Conservation (phyloP, 352 stramenopile genomes). For the Elongisporangium prolatum region DNA sequence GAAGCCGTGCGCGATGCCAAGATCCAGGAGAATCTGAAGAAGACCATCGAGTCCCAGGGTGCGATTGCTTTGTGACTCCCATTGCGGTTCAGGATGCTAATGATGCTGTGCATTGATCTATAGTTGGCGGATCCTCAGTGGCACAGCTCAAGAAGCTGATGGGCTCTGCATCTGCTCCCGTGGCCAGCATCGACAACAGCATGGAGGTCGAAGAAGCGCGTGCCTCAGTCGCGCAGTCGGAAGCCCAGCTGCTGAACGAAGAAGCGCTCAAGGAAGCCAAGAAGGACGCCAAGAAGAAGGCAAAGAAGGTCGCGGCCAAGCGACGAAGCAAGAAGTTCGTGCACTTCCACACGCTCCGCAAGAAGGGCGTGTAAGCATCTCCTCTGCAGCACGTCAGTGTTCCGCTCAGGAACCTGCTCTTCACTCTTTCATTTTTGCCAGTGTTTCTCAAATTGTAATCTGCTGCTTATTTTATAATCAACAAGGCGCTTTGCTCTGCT, state of each 20-base stretch:
- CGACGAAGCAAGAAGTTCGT: conserved; percentile 79
- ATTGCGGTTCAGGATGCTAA: neutral
- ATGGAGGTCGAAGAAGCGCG: conserved; percentile 35
- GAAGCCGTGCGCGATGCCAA: conserved; percentile 63
- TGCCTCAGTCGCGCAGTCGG: conserved; percentile 27
- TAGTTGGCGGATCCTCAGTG: conserved; percentile 43
- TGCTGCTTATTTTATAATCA: conserved; percentile 57
- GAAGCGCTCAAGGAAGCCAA: conserved; percentile 37
- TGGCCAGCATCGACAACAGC: conserved; percentile 24
- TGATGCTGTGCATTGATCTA: neutral
- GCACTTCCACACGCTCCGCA: conserved; percentile 83
- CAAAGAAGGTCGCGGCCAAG: conserved; percentile 38
- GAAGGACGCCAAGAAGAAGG: conserved; percentile 55
- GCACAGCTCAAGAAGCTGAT: conserved; percentile 72
- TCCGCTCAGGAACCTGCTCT: neutral
- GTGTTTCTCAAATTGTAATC: conserved; percentile 18
- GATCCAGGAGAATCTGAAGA: conserved; percentile 85
- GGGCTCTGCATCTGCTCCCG: conserved; percentile 37
- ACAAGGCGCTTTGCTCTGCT: conserved; percentile 9
- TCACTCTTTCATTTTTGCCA: neutral
- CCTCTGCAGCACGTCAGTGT: neutral
- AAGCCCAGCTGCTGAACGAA: conserved; percentile 45
- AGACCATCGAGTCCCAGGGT: conserved; percentile 67
- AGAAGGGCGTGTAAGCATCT: conserved; percentile 75
- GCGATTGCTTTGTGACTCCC: conserved; percentile 1